Evolutionary conservation across 2,329 filamentous ascomycete species (phyloP).

Genomic region (Claviceps pazoutovae): DNA sequence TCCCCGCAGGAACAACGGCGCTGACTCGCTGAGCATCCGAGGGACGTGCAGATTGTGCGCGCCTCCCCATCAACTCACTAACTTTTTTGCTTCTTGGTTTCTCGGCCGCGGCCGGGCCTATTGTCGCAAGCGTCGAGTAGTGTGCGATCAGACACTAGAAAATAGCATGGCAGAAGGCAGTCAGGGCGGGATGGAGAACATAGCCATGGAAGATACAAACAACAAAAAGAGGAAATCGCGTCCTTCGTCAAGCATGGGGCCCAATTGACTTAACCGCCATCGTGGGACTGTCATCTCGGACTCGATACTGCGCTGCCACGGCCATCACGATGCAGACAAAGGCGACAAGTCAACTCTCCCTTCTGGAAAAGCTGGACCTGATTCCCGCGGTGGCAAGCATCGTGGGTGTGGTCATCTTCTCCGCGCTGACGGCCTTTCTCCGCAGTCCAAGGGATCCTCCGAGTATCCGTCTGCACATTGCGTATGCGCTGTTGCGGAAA

Average conservation of each 20-base stretch:
- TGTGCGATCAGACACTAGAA: neutral
- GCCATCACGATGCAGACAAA: neutral
- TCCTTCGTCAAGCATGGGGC: too few relatives aligned
- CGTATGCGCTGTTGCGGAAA: conserved; percentile 11
- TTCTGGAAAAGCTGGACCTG: conserved; percentile 8
- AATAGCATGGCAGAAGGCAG: neutral
- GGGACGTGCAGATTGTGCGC: neutral
- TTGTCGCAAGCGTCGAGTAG: too few relatives aligned
- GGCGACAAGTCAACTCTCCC: conserved; percentile 4
- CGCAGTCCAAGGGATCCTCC: conserved; percentile 8
- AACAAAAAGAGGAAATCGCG: neutral
- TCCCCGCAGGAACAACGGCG: too few relatives aligned
- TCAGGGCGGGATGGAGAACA: neutral
- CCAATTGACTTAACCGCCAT: neutral
- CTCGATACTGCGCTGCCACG: too few relatives aligned
- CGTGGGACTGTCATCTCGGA: neutral
- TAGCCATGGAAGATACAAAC: neutral
- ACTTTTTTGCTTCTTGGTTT: too few relatives aligned
- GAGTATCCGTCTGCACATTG: conserved; percentile 10
- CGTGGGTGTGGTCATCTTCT: conserved; percentile 4
- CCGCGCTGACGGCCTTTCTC: conserved; percentile 7
- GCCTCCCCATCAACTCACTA: too few relatives aligned
- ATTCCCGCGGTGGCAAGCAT: conserved; percentile 8
- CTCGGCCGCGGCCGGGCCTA: too few relatives aligned
- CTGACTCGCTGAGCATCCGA: neutral